Evolutionary conservation across 2,329 filamentous ascomycete genomes (phyloP), one percentile per base, ranked within the genome.

Genomic region (Penicillium sp.): DNA sequence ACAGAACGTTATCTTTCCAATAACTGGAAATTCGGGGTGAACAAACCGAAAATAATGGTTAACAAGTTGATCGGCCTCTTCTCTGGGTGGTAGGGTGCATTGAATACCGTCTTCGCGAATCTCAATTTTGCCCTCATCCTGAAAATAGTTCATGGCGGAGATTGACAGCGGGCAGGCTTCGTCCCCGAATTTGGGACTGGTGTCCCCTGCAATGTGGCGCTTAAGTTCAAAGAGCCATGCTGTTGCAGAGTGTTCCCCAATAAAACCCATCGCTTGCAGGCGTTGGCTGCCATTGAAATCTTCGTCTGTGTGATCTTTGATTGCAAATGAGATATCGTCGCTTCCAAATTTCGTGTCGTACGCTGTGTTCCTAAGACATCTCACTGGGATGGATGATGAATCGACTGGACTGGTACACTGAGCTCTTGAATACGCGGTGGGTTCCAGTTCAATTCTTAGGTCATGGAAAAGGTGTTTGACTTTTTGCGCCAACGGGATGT

Each of bases 201-300:
- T 64, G 44, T 53, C 72, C 35, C 68, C 68, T 53, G 75, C 74
- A 55, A 79, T 75, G 35, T 75, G 65, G 56, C 76, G 72, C 50
- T 74, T 76, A 59, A 81, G 67, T 54, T 76, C 72, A 63, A 80
- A 76, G 24, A 81, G 65, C 80, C 80, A 82, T 24, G 74, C 75
- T 38, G 79, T 74, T 54, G 80, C 78, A 4, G 79, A 80, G 55
- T 79, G 78, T 60, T 79, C 80, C 10, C 80, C 80, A 58, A 80
- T 74, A 68, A 79, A 81, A 0, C 79, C 78, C 37, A 75, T 75
- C 1, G 75, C 71, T 54, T 76, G 73, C 15, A 75, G 71, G 45
- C 74, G 73, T 57, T 77, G 75, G 62, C 75, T 74, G 28, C 76
- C 73, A 33, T 78, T 77, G 60, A 79, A 80, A 57, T 82, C 80